Evolutionary conservation across 208 protist genomes (phyloP), one percentile per base, ranked within the genome.

Genomic region (Wallacemonas sp.): DNA sequence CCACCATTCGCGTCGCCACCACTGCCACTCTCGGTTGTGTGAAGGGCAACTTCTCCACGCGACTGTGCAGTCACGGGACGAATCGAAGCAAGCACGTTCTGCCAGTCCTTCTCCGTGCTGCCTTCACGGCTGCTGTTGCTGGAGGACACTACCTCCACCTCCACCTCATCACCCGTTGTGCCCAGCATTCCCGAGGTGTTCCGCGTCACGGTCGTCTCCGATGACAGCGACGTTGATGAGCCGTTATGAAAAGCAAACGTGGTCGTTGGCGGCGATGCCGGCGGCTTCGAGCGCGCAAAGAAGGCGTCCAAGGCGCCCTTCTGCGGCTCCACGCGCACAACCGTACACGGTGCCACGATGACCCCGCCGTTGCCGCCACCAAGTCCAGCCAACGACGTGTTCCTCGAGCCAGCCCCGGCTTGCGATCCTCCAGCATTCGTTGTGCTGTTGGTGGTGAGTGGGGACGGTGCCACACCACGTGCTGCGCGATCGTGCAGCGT

Each of bases 321-420:
- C 52, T 95, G 90, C 21, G 75, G 75, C 61, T 93, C 87, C 46
- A 91, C 80, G 14, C 90, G 90, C 56, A 93, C 85, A 47, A 92
- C 39, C 17, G 74, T 89, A 60, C 78, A 92, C 44, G 89, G 89
- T 21, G 81, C 70, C 26, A 87, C 69, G 11, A 71, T 65, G 55
- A 78, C 64, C 19, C 61, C 68, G 32, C 24, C 29, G 17, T 55
- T 27, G 23, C 21, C 43, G 14, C 49, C 2, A 8, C 58, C 39
- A 32, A 26, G 19, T 5, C 44, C 44, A 26, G 44, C 44, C 9
- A 49, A 23, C 17, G 19, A n/a, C n/a, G n/a, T n/a, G n/a, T n/a
- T n/a, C n/a, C n/a, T n/a, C n/a, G n/a, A n/a, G 21, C 71, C 43
- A 1, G 36, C 47, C 23, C 47, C 55, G 8, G 36, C 17, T 23